Conservation (phyloP, 352 stramenopile genomes). For the Thraustochytrium sp. region DNA sequence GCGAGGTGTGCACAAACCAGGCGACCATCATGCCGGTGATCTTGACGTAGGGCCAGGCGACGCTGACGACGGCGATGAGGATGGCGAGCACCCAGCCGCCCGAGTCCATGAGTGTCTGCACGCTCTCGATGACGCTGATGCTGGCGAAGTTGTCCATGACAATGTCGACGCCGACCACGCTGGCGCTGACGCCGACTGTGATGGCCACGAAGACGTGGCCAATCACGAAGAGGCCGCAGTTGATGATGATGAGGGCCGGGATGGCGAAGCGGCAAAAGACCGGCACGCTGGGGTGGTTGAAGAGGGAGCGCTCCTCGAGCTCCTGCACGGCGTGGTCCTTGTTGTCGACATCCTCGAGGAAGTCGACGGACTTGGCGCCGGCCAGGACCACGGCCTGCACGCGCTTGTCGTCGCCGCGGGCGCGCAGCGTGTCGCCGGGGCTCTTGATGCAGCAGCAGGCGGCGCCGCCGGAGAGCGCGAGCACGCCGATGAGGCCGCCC, state of each 20-base stretch:
- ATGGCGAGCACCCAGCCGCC: not conserved
- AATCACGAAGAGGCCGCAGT: not conserved
- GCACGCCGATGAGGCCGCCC: not conserved
- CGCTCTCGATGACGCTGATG: not conserved
- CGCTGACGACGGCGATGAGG: not conserved
- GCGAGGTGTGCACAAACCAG: not conserved
- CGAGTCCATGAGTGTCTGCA: not conserved
- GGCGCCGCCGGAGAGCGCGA: not conserved
- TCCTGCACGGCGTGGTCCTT: not conserved
- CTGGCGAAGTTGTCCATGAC: not conserved
- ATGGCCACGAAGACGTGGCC: not conserved
- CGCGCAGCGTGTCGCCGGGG: not conserved
- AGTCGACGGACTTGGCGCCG: too few species aligned
- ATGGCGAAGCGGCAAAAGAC: not conserved
- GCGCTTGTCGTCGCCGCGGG: not conserved
- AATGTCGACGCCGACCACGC: not conserved
- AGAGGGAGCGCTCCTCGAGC: not conserved
- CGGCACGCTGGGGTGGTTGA: not conserved
- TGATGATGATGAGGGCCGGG: not conserved
- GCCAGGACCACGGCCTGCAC: not conserved
- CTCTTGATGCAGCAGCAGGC: constrained; percentile 7
- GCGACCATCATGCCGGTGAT: not conserved
- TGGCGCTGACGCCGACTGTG: not conserved
- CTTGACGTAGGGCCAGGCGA: constrained; percentile 1
- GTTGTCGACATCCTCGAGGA: not conserved